phyloP scores from a whole-genome alignment of 2,329 filamentous ascomycete genomes.

The Diaporthe sp. region DNA sequence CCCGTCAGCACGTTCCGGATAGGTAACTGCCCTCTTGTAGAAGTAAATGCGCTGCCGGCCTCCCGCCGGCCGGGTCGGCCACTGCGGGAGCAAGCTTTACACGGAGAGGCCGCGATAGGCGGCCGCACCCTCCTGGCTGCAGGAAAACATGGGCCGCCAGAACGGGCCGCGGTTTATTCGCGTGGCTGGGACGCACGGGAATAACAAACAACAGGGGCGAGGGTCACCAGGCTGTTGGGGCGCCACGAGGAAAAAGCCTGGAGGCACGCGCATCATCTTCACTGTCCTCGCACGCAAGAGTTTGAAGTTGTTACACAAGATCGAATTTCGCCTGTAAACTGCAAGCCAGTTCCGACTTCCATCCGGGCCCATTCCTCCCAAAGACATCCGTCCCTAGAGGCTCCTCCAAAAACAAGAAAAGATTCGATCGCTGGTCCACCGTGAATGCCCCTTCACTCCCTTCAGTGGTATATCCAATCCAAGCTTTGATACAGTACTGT shows the following conservation, averaged over 20 bases:
- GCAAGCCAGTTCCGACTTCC: constrained; percentile 1
- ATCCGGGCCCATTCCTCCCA: background rate
- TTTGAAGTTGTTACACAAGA: constrained; percentile 3
- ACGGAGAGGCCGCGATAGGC: background rate
- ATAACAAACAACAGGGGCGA: constrained; percentile 13
- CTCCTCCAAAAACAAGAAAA: constrained; percentile 20
- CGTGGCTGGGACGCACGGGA: constrained; percentile 21
- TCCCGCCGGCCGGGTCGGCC: background rate
- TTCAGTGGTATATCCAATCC: constrained; percentile 40
- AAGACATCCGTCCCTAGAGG: constrained; percentile 8
- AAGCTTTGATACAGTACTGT: constrained; percentile 37
- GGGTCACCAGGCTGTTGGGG: background rate
- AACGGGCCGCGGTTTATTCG: constrained; percentile 21
- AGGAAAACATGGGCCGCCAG: constrained; percentile 19
- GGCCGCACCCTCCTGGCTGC: background rate
- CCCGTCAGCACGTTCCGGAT: background rate
- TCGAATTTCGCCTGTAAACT: constrained; percentile 25
- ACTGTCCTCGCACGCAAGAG: background rate
- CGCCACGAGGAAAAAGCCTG: background rate
- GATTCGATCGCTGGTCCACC: constrained; percentile 35
- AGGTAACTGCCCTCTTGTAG: no score
- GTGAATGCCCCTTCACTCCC: constrained; percentile 20
- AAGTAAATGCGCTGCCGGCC: background rate
- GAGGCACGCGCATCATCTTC: background rate
- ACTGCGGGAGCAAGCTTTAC: background rate